Conservation (phyloP, 2,329 filamentous ascomycete species). For the Lecanoromycetidae sp. region DNA sequence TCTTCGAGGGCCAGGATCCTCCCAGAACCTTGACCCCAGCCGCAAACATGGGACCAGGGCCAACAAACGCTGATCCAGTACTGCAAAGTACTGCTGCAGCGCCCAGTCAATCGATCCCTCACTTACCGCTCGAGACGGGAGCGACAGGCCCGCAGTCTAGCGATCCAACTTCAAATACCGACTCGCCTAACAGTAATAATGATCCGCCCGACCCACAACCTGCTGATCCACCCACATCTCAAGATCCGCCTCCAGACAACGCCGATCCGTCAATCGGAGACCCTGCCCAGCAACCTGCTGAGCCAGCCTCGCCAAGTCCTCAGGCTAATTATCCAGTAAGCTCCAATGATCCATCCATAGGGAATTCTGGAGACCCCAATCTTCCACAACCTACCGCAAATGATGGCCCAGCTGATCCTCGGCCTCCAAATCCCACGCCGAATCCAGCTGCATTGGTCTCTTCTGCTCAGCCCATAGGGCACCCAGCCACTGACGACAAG, state of each 20-base stretch:
- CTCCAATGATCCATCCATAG: not conserved
- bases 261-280: not conserved
- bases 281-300: not conserved
- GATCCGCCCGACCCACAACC: too few relatives aligned
- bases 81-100: not conserved
- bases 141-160: too few relatives aligned
- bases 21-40: not conserved
- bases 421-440: not conserved
- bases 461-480: not conserved
- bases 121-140: not conserved
- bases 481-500: not conserved
- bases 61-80: not conserved
- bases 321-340: not conserved
- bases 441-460: not conserved
- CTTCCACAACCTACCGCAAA: not conserved
- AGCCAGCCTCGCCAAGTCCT: not conserved
- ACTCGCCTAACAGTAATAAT: too few relatives aligned
- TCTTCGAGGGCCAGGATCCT: not conserved
- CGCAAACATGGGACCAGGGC: not conserved
- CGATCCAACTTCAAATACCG: too few relatives aligned
- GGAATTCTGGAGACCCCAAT: not conserved
- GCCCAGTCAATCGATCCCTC: not conserved
- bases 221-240: not conserved
- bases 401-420: not conserved
- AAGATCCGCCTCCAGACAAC: not conserved